A percentile compares a stretch with the other conserved stretches of the same genome.
Conservation (phyloP, 139 green algal genomes). For the Coelastrella sp. region DNA sequence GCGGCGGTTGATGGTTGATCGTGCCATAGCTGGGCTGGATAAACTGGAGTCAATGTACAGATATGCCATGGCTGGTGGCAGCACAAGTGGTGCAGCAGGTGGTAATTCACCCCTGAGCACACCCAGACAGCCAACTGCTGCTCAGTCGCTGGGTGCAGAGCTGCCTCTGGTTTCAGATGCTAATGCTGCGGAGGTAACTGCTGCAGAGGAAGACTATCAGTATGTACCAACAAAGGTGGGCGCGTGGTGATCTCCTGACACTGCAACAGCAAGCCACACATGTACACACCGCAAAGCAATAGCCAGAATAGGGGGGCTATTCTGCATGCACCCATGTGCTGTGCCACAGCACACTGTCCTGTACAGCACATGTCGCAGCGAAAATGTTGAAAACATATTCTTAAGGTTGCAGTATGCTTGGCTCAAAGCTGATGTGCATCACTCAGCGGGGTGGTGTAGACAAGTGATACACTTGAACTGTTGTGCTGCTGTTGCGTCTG, state of each 20-base stretch:
- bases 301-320: too few relatives aligned
- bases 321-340: too few relatives aligned
- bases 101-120: background rate
- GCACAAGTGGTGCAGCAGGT: background rate
- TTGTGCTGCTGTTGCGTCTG: background rate
- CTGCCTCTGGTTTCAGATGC: background rate
- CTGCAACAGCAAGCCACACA: too few relatives aligned
- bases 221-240: conserved; percentile 37
- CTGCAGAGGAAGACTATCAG: conserved; percentile 17
- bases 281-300: too few relatives aligned
- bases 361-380: too few relatives aligned
- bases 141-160: background rate
- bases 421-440: too few relatives aligned
- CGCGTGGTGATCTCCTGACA: background rate
- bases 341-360: too few relatives aligned
- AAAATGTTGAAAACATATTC: too few relatives aligned
- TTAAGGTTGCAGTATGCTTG: too few relatives aligned
- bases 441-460: background rate
- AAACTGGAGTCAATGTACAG: conserved; percentile 8
- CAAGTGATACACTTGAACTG: background rate
- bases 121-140: background rate
- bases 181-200: background rate
- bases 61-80: conserved; percentile 3
- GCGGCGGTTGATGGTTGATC: conserved; percentile 29
- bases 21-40: background rate